phyloP scores from a whole-genome alignment of 2,329 filamentous ascomycete species.

The Mariannaea elegans region DNA sequence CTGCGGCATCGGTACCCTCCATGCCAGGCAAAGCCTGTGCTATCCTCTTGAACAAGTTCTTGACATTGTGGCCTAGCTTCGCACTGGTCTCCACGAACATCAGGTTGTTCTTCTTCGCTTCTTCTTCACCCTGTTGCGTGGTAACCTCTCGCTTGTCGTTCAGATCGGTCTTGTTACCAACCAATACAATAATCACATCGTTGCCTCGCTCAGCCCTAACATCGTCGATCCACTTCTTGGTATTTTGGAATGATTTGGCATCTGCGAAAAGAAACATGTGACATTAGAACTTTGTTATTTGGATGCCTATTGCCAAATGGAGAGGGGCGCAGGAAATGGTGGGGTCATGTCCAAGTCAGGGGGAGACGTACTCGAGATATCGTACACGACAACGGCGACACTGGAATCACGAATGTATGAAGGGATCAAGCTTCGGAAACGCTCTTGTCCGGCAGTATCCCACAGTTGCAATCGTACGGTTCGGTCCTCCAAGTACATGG shows the following conservation, averaged over 20 bases:
- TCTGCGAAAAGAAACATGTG: conserved; percentile 56
- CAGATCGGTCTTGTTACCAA: conserved; percentile 99
- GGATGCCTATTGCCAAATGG: conserved; percentile 18
- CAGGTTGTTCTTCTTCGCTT: conserved; percentile 95
- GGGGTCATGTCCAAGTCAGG: conserved; percentile 29
- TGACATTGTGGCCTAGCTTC: conserved; percentile 97
- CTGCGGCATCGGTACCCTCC: conserved; percentile 87
- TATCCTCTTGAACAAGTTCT: conserved; percentile 96
- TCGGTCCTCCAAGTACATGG: conserved; percentile 99
- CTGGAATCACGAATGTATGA: conserved; percentile 98
- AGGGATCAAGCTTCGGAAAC: conserved; percentile 95
- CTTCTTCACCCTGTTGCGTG: conserved; percentile 94
- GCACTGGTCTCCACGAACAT: conserved; percentile 99
- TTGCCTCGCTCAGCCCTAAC: conserved; percentile 95
- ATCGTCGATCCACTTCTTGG: conserved; percentile 99
- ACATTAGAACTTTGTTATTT: conserved; percentile 29
- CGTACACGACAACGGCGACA: conserved; percentile 98
- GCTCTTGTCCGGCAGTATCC: conserved; percentile 98
- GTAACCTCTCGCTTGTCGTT: conserved; percentile 99
- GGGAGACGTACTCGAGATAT: conserved; percentile 79
- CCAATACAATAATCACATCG: conserved; percentile 98
- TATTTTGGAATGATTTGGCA: conserved; percentile 97
- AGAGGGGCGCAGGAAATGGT: conserved; percentile 24
- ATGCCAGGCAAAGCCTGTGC: conserved; percentile 97
- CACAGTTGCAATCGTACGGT: conserved; percentile 97